These are phyloP conservation scores for Spathaspora hagerdaliae DNA, from an alignment of 805 yeast genomes.

Conservation along the genomic window DNA sequence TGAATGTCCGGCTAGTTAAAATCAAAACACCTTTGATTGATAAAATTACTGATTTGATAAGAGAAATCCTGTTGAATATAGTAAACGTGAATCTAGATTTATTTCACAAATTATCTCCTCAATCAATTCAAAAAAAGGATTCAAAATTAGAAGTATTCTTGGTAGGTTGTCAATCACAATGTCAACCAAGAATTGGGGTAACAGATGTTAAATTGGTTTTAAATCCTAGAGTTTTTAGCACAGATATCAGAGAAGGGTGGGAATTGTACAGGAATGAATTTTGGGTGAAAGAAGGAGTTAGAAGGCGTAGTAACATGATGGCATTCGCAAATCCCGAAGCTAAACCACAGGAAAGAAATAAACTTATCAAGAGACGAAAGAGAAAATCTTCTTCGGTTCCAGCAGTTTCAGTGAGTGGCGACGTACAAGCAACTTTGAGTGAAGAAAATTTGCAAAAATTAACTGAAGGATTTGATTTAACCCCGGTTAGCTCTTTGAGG, in stretches of 20 bases:
- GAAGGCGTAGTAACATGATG: conserved; percentile 43
- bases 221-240: conserved; percentile 75
- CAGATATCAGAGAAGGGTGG: conserved; percentile 90
- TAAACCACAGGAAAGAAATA: conserved; percentile 3
- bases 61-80: conserved; percentile 31
- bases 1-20: conserved; percentile 74
- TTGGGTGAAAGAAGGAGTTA: conserved; percentile 80
- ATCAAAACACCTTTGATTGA: conserved; percentile 40
- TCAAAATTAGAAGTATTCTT: conserved; percentile 37
- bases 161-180: conserved; percentile 38
- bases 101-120: conserved; percentile 34
- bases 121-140: conserved; percentile 22
- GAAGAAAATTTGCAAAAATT: conserved; percentile 16
- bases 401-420: background rate
- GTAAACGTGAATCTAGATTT: conserved; percentile 24
- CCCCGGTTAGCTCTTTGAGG: background rate
- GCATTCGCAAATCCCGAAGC: conserved; percentile 19
- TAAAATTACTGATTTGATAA: conserved; percentile 27
- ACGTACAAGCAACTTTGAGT: conserved; percentile 8
- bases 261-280: conserved; percentile 89
- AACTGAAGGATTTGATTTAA: conserved; percentile 1
- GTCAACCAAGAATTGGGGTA: conserved; percentile 63
- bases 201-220: conserved; percentile 77
- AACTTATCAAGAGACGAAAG: conserved; percentile 3
- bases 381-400: conserved; percentile 12